phyloP scores from a whole-genome alignment of 2,329 filamentous ascomycete genomes.

The Raffaelea albimanens region DNA sequence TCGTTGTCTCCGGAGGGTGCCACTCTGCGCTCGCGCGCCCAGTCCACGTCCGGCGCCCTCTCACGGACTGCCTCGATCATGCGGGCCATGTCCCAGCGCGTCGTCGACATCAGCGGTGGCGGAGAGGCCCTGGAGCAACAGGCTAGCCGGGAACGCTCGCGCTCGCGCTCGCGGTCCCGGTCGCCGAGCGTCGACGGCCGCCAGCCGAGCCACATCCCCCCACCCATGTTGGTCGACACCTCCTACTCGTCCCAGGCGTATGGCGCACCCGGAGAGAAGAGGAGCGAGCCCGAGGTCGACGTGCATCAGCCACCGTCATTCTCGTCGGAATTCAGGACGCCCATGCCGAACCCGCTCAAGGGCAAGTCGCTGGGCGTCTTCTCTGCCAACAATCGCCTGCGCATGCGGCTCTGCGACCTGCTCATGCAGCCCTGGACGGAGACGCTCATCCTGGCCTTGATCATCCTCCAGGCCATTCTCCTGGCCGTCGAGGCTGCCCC shows the following conservation, averaged over 20 bases:
- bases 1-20: constrained; percentile 42
- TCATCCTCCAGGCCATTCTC: constrained; percentile 80
- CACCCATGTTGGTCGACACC: constrained; percentile 34
- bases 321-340: constrained; percentile 19
- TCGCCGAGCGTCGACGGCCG: constrained; percentile 43
- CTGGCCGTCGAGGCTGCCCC: constrained; percentile 73
- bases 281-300: constrained; percentile 20
- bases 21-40: constrained; percentile 48
- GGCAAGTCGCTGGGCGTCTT: constrained; percentile 84
- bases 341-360: constrained; percentile 65
- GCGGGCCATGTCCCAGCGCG: constrained; percentile 86
- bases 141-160: constrained; percentile 43
- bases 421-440: constrained; percentile 82
- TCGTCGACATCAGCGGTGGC: constrained; percentile 95
- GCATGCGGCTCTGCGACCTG: constrained; percentile 68
- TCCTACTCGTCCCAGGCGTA: constrained; percentile 42
- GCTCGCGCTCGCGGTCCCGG: constrained; percentile 35
- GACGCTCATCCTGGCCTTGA: constrained; percentile 75
- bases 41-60: constrained; percentile 55
- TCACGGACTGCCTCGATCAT: constrained; percentile 66
- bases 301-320: neutral
- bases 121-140: constrained; percentile 71
- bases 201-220: constrained; percentile 35
- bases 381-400: constrained; percentile 63
- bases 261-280: constrained; percentile 37